Percentiles rank a stretch among this genome's conserved stretches.
These are phyloP conservation scores for Prillingera fragicola DNA, from an alignment of 1,284 basidiomycete species.

Conservation along the genomic window DNA sequence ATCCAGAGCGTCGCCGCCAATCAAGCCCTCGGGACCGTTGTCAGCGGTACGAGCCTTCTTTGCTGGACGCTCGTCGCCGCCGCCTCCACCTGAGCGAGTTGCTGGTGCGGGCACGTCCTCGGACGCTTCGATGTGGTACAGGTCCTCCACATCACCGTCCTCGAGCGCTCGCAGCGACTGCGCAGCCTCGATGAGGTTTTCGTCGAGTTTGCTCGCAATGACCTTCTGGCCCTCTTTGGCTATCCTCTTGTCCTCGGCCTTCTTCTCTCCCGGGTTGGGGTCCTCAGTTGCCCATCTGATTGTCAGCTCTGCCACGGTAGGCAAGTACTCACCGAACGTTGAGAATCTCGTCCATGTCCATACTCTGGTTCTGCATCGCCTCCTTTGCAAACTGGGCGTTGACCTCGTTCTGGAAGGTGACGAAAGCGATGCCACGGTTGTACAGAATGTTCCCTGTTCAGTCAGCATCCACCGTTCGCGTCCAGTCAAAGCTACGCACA, in stretches of 20 bases:
- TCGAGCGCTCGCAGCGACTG: slow-evolving; percentile 73
- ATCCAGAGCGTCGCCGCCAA: slow-evolving; percentile 73
- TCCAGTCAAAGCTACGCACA: slow-evolving; percentile 58
- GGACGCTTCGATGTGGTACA: slow-evolving; percentile 42
- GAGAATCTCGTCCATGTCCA: slow-evolving; percentile 95
- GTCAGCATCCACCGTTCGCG: slow-evolving; percentile 1
- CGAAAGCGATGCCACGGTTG: slow-evolving; percentile 93
- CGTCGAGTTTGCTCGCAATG: slow-evolving; percentile 62
- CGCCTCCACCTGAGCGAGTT: slow-evolving; percentile 9
- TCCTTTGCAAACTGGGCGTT: slow-evolving; percentile 96
- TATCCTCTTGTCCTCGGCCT: slow-evolving; percentile 72
- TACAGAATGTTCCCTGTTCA: slow-evolving; percentile 76
- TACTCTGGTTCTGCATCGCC: slow-evolving; percentile 95
- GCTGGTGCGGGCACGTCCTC: slow-evolving; percentile 13
- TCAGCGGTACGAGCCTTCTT: slow-evolving; percentile 34
- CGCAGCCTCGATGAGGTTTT: slow-evolving; percentile 78
- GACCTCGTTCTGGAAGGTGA: slow-evolving; percentile 83
- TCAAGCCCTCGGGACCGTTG: slow-evolving; percentile 55
- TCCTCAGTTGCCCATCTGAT: slow-evolving; percentile 88
- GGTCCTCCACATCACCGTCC: slow-evolving; percentile 52
- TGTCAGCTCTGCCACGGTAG: not conserved
- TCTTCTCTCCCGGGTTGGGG: slow-evolving; percentile 82
- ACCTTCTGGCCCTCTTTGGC: slow-evolving; percentile 76
- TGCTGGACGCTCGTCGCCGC: slow-evolving; percentile 46
- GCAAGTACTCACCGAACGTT: slow-evolving; percentile 65